phyloP scores from a whole-genome alignment of 495 filamentous ascomycete species.

The Penicillium paxilli region DNA sequence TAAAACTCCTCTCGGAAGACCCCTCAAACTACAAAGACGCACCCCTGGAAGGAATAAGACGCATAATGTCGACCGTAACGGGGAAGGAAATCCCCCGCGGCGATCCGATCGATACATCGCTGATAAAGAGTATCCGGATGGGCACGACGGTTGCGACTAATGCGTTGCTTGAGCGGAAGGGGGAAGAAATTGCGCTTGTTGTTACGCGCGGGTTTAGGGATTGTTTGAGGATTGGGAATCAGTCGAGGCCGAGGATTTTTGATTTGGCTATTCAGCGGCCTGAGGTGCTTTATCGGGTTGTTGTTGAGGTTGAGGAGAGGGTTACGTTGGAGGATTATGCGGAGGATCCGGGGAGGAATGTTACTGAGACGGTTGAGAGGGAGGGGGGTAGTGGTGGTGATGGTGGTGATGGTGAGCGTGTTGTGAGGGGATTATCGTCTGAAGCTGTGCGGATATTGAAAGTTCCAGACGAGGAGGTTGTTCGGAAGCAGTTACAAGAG shows the following conservation, averaged over 20 bases:
- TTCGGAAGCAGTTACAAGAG: constrained; percentile 34
- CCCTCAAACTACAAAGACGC: constrained; percentile 80
- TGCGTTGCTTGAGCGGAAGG: constrained; percentile 84
- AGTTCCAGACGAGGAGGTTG: constrained; percentile 16
- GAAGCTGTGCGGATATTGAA: constrained; percentile 46
- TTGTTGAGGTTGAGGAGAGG: constrained; percentile 74
- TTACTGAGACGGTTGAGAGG: constrained; percentile 7
- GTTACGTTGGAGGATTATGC: constrained; percentile 70
- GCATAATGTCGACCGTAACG: constrained; percentile 75
- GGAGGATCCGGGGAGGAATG: constrained; percentile 25
- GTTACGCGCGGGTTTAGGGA: constrained; percentile 88
- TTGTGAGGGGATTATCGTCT: constrained; percentile 24
- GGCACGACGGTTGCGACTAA: constrained; percentile 85
- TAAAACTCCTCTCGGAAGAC: constrained; percentile 82
- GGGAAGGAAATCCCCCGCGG: constrained; percentile 71
- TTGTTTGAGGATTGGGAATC: constrained; percentile 78
- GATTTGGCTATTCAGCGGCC: constrained; percentile 71
- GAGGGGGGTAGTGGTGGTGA: background rate
- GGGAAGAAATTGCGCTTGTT: constrained; percentile 80
- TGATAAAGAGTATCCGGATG: constrained; percentile 79
- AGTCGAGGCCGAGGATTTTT: constrained; percentile 73
- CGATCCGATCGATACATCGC: constrained; percentile 72
- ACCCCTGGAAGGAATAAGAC: constrained; percentile 77
- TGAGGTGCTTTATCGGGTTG: constrained; percentile 67
- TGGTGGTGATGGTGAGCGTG: background rate